Conservation (phyloP, 164 flowering plant genomes). For the Houttuynia cordata region DNA sequence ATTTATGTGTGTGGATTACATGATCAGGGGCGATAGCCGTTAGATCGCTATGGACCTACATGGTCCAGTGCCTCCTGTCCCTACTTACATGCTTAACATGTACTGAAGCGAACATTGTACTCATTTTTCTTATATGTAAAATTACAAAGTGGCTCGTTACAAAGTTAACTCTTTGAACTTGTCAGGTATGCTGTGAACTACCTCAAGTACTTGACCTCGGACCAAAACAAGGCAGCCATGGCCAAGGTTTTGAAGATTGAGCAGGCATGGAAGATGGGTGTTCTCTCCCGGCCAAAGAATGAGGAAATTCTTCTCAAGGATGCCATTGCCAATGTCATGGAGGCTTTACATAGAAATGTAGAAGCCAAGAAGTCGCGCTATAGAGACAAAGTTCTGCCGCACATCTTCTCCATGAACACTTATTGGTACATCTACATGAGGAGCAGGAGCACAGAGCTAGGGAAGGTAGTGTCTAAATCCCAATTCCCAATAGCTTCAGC, state of each 20-base stretch:
- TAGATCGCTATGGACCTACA: too few relatives aligned
- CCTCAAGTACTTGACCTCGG: slow-evolving; percentile 44
- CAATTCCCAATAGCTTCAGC: too few relatives aligned
- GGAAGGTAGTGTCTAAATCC: too few relatives aligned
- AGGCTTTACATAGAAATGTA: slow-evolving; percentile 46
- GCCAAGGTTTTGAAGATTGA: slow-evolving; percentile 43
- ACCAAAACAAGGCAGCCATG: slow-evolving; percentile 38
- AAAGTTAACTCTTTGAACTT: too few relatives aligned
- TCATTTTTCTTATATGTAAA: too few relatives aligned
- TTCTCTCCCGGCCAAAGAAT: slow-evolving; percentile 29
- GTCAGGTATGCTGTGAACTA: slow-evolving; percentile 56
- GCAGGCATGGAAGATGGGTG: slow-evolving; percentile 50
- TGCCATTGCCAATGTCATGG: slow-evolving; percentile 45
- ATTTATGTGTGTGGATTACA: too few relatives aligned
- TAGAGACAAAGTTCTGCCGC: slow-evolving; percentile 37
- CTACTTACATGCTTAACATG: too few relatives aligned
- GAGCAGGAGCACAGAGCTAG: slow-evolving; percentile 41
- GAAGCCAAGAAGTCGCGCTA: slow-evolving; percentile 36
- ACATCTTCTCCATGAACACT: slow-evolving; percentile 54
- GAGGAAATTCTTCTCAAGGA: slow-evolving; percentile 45
- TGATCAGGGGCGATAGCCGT: too few relatives aligned
- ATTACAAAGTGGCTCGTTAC: too few relatives aligned
- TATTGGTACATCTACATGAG: slow-evolving; percentile 85
- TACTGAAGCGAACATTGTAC: too few relatives aligned
- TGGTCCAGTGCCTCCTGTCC: too few relatives aligned